These are phyloP conservation scores for Penicillium soppii DNA, from an alignment of 495 filamentous ascomycete species.

Conservation along the genomic window DNA sequence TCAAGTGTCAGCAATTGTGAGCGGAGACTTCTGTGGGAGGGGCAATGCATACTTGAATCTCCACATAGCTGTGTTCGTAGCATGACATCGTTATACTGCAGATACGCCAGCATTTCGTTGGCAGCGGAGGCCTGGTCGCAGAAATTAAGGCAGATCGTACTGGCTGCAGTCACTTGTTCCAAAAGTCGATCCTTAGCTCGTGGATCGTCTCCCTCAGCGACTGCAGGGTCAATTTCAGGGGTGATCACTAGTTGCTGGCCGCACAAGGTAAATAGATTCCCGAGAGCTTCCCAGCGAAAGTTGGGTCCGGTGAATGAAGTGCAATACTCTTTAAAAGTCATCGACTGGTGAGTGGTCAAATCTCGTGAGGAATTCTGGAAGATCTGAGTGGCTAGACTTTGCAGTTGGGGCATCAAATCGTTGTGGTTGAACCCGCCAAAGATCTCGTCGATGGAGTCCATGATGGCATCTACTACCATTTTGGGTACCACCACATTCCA, in stretches of 20 bases:
- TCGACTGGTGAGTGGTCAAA: slow-evolving; percentile 24
- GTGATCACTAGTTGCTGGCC: slow-evolving; percentile 42
- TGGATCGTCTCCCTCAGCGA: slow-evolving; percentile 21
- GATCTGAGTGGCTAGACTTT: slow-evolving; percentile 28
- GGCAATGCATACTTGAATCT: slow-evolving; percentile 47
- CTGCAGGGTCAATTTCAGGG: slow-evolving; percentile 34
- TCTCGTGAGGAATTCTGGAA: slow-evolving; percentile 36
- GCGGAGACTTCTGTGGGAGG: background rate
- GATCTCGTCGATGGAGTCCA: slow-evolving; percentile 24
- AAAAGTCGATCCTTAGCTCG: slow-evolving; percentile 31
- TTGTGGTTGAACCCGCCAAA: slow-evolving; percentile 23
- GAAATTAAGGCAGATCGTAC: slow-evolving; percentile 44
- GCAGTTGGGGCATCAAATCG: slow-evolving; percentile 28
- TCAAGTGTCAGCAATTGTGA: background rate
- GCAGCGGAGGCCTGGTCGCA: slow-evolving; percentile 45
- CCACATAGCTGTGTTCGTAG: slow-evolving; percentile 48
- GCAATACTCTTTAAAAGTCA: slow-evolving; percentile 38
- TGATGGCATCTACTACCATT: slow-evolving; percentile 23
- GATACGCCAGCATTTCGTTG: slow-evolving; percentile 48
- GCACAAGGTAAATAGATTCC: slow-evolving; percentile 49
- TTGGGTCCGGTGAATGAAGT: slow-evolving; percentile 48
- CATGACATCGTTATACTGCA: slow-evolving; percentile 44
- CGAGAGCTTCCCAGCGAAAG: slow-evolving; percentile 61
- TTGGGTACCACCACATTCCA: slow-evolving; percentile 23
- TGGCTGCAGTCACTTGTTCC: slow-evolving; percentile 38